Evolutionary conservation across 2,329 filamentous ascomycete species (phyloP).

Genomic region (Helotiales sp.): DNA sequence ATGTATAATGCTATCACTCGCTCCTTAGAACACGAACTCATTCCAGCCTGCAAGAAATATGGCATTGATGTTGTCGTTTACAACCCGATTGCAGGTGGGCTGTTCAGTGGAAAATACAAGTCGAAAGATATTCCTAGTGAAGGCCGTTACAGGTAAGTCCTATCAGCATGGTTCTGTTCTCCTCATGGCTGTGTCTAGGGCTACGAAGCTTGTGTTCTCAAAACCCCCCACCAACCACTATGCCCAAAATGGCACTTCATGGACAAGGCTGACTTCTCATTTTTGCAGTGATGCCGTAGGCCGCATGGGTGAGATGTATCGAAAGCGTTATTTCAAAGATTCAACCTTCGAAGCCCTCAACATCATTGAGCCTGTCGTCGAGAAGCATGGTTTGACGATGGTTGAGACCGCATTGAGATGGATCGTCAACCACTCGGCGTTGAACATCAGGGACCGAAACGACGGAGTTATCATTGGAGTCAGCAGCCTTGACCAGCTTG

Average conservation of each 20-base stretch:
- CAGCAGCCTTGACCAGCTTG: conserved; percentile 47
- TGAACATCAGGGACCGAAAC: conserved; percentile 55
- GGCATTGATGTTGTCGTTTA: conserved; percentile 81
- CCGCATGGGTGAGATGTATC: conserved; percentile 55
- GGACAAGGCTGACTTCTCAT: background rate
- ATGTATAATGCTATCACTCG: conserved; percentile 87
- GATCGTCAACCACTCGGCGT: conserved; percentile 61
- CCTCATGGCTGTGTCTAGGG: background rate
- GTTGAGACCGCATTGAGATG: conserved; percentile 66
- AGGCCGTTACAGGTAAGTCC: conserved; percentile 64
- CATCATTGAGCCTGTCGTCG: conserved; percentile 62
- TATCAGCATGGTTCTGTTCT: background rate
- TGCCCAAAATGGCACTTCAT: no score
- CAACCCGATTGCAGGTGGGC: conserved; percentile 80
- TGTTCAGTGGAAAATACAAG: conserved; percentile 73
- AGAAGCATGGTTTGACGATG: conserved; percentile 62
- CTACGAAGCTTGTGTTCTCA: background rate
- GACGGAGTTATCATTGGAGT: conserved; percentile 51
- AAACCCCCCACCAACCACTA: background rate
- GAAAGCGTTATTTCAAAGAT: conserved; percentile 59
- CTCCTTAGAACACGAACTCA: conserved; percentile 74
- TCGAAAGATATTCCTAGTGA: conserved; percentile 61
- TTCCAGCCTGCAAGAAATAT: conserved; percentile 75
- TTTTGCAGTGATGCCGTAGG: conserved; percentile 50
- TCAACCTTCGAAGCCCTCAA: conserved; percentile 59